phyloP scores from a whole-genome alignment of 495 filamentous ascomycete genomes.

The Diplogelasinospora grovesii region DNA sequence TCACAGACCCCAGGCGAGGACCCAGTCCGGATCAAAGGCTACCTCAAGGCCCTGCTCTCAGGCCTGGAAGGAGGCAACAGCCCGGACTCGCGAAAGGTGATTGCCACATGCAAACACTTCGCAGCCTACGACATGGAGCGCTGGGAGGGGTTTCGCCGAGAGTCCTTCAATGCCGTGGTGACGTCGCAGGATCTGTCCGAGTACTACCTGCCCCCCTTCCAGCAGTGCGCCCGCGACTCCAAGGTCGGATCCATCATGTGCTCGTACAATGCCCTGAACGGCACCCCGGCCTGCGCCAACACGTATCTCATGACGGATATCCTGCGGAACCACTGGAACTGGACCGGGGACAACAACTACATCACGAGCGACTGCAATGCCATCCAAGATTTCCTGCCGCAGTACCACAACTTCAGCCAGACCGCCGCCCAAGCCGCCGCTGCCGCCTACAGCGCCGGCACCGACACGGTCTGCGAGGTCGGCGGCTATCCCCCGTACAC shows the following conservation, averaged over 20 bases:
- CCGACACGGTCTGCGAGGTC: slow-evolving; percentile 23
- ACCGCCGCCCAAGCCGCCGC: slow-evolving; percentile 24
- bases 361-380: slow-evolving; percentile 41
- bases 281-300: slow-evolving; percentile 38
- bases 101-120: slow-evolving; percentile 38
- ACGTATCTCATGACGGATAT: slow-evolving; percentile 34
- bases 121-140: slow-evolving; percentile 33
- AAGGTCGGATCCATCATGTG: slow-evolving; percentile 44
- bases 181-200: slow-evolving; percentile 38
- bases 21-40: slow-evolving; percentile 31
- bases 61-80: slow-evolving; percentile 17
- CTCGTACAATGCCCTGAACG: slow-evolving; percentile 41
- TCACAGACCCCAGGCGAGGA: slow-evolving; percentile 32
- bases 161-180: slow-evolving; percentile 35
- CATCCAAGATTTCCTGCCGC: no score
- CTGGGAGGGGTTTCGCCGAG: slow-evolving; percentile 11
- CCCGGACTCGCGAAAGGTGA: slow-evolving; percentile 7
- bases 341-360: slow-evolving; percentile 35
- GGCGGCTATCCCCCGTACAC: slow-evolving; percentile 13
- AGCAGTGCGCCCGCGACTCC: slow-evolving; percentile 37
- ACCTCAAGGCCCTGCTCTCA: slow-evolving; percentile 29
- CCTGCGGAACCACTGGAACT: slow-evolving; percentile 42
- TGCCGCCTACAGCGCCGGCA: slow-evolving; percentile 13
- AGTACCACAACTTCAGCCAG: slow-evolving; percentile 21
- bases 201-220: slow-evolving; percentile 44